A percentile compares a stretch with the other conserved stretches of the same genome.
Conservation (phyloP, 331 rosid species). For the Ulmus americana region DNA sequence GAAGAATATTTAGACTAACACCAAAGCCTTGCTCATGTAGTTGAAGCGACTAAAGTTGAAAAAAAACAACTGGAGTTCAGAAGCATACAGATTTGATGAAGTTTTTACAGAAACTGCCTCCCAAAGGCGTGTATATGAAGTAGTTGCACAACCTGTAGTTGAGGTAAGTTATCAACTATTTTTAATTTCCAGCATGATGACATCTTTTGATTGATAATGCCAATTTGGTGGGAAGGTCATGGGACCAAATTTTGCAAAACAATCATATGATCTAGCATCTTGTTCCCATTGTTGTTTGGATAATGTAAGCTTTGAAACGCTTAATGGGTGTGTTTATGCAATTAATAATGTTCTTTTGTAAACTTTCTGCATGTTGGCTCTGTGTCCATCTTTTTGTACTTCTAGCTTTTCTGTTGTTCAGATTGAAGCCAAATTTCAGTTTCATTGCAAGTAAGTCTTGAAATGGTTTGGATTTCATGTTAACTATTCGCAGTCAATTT, state of each 20-base stretch:
- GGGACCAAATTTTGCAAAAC: background rate
- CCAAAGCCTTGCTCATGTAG: constrained; percentile 21
- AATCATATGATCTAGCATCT: background rate
- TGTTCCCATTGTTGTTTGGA: background rate
- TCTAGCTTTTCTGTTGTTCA: background rate
- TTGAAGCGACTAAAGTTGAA: constrained; percentile 58
- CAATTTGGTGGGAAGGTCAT: background rate
- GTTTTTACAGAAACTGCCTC: constrained; percentile 56
- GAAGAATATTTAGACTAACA: constrained; percentile 9
- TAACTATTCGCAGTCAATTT: constrained; percentile 2
- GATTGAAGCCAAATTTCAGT: background rate
- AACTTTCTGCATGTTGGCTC: background rate
- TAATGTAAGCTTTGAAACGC: background rate
- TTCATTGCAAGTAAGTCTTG: background rate
- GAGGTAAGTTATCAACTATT: constrained; percentile 37
- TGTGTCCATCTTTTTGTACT: background rate
- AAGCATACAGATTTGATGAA: constrained; percentile 60
- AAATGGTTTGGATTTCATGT: constrained; percentile 1
- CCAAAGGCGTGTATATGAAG: constrained; percentile 62
- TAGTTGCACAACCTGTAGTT: constrained; percentile 63
- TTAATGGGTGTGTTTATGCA: background rate
- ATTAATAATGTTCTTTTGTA: background rate
- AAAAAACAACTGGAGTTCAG: constrained; percentile 66
- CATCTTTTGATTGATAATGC: background rate
- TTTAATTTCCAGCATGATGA: constrained; percentile 6